Conservation (phyloP, 306 rosid genomes). For the Abrus pulchellus region DNA sequence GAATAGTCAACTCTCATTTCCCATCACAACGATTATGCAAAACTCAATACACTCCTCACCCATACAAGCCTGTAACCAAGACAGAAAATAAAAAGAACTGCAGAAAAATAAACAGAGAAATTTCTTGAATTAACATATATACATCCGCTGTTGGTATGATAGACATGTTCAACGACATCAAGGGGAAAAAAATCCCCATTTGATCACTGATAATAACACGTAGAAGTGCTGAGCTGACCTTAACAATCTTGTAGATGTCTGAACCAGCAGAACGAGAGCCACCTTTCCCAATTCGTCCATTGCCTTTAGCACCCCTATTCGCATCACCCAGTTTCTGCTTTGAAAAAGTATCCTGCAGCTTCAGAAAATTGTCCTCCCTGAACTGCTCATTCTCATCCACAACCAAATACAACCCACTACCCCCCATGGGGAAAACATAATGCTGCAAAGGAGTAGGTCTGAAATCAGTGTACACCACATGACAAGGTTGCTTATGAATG, state of each 20-base stretch:
- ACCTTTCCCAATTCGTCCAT: constrained; percentile 73
- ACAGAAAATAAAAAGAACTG: neutral
- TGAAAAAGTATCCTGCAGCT: constrained; percentile 75
- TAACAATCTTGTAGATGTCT: constrained; percentile 90
- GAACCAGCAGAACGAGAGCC: constrained; percentile 82
- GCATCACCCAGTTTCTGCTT: constrained; percentile 69
- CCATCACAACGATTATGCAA: neutral
- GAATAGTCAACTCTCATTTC: neutral
- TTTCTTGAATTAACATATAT: neutral
- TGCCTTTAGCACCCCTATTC: constrained; percentile 58
- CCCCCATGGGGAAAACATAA: constrained; percentile 83
- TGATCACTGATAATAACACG: neutral
- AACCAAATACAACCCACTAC: constrained; percentile 85
- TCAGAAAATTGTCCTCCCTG: constrained; percentile 80
- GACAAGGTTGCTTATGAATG: constrained; percentile 93
- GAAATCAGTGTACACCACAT: constrained; percentile 95
- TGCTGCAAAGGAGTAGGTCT: constrained; percentile 96
- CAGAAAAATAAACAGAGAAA: neutral
- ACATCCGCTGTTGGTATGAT: neutral
- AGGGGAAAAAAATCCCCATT: neutral
- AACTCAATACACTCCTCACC: neutral
- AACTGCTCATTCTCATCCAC: constrained; percentile 91
- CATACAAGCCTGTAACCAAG: neutral
- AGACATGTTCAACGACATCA: neutral
- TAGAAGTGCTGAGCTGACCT: constrained; percentile 57